Base-by-base conservation (phyloP, 1,284 basidiomycete genomes). In the Ceratobasidium theobromae region DNA sequence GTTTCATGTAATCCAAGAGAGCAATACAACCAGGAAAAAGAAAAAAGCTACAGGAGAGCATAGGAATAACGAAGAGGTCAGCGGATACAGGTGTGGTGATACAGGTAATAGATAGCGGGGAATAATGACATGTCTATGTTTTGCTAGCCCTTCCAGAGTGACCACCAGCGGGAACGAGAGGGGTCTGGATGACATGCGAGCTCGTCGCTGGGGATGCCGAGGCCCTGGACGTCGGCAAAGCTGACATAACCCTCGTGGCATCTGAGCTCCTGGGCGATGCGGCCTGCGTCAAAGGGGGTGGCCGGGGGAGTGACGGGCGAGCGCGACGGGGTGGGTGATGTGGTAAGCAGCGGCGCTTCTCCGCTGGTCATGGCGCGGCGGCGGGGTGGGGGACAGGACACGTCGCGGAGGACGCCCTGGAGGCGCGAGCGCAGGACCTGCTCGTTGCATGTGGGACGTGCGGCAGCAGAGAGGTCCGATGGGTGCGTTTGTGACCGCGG, bases 171-270 rank as follows among this genome's bases (percentile, higher is more conserved):
- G 27, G 60, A 52, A 21, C 68, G 53, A 5, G 54, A 57, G 27
- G n/a, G 23, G 41, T 67, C 66, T 9, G 9, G 18, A 8, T 8
- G 9, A 30, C 49, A 53, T 30, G 66, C 68, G 30, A 65, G 53
- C 23, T 57, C 64, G 40, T 70, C 68, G 51, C 54, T 65, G 18
- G 69, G 69, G 21, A 65, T 62, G 28, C 69, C 68, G 32, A 70
- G 66, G 14, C 69, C 69, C 32, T 67, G 66, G n/a, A 70, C 54
- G 55, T 70, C 69, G 64, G 57, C 49, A 67, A 70, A 70, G 60
- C 60, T 66, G 33, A 70, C 69, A 38, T 70, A 70, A 21, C 69
- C 69, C 35, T 68, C 58, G 21, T 62, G 66, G 52, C 67, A 43
- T 55, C 66, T 68, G 55, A 70, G 68, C 53, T 66, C 41, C 23